These are phyloP conservation scores for Myxozyma kluyveri DNA, from an alignment of 805 yeast species.

Conservation along the genomic window DNA sequence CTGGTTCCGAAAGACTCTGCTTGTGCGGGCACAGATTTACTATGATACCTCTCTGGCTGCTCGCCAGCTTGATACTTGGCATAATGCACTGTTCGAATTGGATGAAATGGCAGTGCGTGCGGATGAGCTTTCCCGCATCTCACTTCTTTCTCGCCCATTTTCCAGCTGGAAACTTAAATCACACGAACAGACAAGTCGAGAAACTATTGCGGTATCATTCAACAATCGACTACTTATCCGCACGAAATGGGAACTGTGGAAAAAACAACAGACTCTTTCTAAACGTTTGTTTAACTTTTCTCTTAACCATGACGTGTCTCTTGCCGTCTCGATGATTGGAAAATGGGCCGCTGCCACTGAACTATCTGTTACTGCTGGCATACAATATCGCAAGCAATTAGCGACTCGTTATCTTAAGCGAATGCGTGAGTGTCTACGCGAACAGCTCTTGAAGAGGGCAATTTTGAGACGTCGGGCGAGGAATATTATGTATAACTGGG, in stretches of 20 bases:
- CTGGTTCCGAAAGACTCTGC: constrained; percentile 7
- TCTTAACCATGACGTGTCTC: neutral
- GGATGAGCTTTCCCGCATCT: neutral
- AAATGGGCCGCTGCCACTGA: constrained; percentile 8
- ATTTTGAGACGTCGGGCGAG: neutral
- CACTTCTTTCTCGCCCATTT: neutral
- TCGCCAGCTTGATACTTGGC: constrained; percentile 10
- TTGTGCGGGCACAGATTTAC: constrained; percentile 1
- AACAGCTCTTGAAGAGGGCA: neutral
- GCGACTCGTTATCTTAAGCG: constrained; percentile 6
- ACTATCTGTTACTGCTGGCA: constrained; percentile 9
- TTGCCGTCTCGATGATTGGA: neutral
- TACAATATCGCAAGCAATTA: constrained; percentile 3
- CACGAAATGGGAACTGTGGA: constrained; percentile 14
- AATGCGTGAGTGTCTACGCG: constrained; percentile 17
- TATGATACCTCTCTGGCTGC: constrained; percentile 5
- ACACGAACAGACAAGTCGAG: neutral
- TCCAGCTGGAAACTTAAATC: constrained; percentile 2
- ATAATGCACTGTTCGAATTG: neutral
- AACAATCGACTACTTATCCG: constrained; percentile 10
- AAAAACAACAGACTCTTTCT: neutral
- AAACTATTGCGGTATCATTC: constrained; percentile 14
- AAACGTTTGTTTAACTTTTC: neutral
- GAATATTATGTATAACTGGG: constrained; percentile 17
- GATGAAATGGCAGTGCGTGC: constrained; percentile 9